Evolutionary conservation across 2,329 filamentous ascomycete genomes (phyloP), one percentile per base, ranked within the genome.

Genomic region (Boeremia exigua): DNA sequence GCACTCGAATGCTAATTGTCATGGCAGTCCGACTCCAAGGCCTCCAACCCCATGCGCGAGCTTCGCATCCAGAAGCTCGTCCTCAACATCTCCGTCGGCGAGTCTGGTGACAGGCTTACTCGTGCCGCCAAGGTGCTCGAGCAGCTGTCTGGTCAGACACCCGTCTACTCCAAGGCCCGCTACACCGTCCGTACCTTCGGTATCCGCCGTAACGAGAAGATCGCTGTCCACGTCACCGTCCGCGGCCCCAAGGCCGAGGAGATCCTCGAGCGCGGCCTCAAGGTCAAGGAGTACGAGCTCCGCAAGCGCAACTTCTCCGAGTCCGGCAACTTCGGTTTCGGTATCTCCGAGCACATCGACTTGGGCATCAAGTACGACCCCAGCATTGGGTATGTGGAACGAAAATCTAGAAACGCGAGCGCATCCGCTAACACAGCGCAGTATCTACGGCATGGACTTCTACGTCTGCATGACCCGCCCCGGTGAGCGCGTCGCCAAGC

Each of bases 221-320:
- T 99, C 78, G 85, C 95, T 71, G 95, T 99, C 73, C 95, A 99
- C 86, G 95, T 99, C 79, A 99, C 95, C 79, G 93, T 99, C 84
- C 95, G 95, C 80, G 95, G 95, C 79, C 93, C 95, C 83, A 97
- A 91, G 90, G 95, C 95, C 65, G 95, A 99, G 88, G 95, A 99
- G 85, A 99, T 99, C 78, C 90, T 99, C 79, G 95, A 99, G 91
- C 94, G 95, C 88, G 95, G 95, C 80, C 90, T 99, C 80, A 99
- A 99, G 90, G 95, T 99, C 88, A 99, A 99, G 92, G 95, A 99
- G 85, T 99, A 99, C 86, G 95, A 99, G 84, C 87, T 99, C 76
- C 90, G 92, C 84, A 96, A 95, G 88, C 90, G 91, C 83, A 99
- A 99, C 91, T 99, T 99, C 90, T 94, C 89, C 79, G 92, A 96